These are phyloP conservation scores for Microsporum canis DNA, from an alignment of 2,329 filamentous ascomycete genomes.

Conservation along the genomic window DNA sequence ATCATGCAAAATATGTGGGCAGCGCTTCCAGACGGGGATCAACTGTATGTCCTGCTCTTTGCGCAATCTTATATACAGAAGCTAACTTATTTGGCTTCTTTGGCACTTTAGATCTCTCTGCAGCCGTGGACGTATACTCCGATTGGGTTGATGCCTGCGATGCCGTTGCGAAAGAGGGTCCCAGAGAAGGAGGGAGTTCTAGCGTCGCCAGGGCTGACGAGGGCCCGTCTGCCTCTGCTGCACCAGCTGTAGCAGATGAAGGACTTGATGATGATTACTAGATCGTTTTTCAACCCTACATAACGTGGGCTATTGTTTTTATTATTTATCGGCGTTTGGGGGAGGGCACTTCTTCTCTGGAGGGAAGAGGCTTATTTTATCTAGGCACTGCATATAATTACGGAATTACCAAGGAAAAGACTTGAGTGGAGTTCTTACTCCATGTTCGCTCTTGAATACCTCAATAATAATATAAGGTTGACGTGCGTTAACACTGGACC, in stretches of 20 bases:
- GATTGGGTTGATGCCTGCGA: constrained; percentile 98
- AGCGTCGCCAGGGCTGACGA: constrained; percentile 2
- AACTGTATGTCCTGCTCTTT: constrained; percentile 52
- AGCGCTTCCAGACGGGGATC: constrained; percentile 83
- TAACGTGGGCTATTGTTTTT: constrained; percentile 5
- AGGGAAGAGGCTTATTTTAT: not conserved
- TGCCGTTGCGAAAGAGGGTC: constrained; percentile 52
- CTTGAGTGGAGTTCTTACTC: not conserved
- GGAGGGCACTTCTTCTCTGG: not conserved
- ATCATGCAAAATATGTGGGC: constrained; percentile 84
- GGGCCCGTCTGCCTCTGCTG: constrained; percentile 4
- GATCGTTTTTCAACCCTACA: not conserved
- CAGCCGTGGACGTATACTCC: constrained; percentile 87
- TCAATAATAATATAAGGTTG: not conserved
- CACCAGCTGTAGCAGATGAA: constrained; percentile 15
- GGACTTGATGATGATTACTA: constrained; percentile 39
- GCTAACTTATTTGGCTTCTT: not conserved
- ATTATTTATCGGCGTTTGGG: not conserved
- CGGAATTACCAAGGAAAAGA: not conserved
- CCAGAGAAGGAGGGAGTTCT: constrained; percentile 13
- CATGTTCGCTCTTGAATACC: not conserved
- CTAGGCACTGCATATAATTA: not conserved
- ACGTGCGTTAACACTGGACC: not conserved
- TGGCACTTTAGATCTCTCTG: constrained; percentile 59
- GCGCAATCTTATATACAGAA: not conserved